phyloP scores from a whole-genome alignment of 805 yeast species.

The Wickerhamiella qilinensis region DNA sequence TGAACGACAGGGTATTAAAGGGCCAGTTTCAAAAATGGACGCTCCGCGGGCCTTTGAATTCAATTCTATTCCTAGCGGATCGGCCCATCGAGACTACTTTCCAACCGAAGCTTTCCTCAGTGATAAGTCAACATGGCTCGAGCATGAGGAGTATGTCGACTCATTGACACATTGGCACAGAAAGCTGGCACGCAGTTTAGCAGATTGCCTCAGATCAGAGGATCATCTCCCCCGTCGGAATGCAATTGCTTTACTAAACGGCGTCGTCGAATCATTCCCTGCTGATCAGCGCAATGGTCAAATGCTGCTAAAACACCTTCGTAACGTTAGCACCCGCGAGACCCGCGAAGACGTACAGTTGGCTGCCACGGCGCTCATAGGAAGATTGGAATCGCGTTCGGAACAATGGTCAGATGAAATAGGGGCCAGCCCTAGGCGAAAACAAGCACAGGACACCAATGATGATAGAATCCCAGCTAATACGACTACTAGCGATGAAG shows the following conservation, averaged over 20 bases:
- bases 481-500: too few species aligned
- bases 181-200: slow-evolving; percentile 29
- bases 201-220: slow-evolving; percentile 24
- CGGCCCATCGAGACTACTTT: too few species aligned
- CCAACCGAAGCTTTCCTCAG: slow-evolving; percentile 11
- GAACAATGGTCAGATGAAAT: too few species aligned
- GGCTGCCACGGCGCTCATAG: slow-evolving; percentile 34
- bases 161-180: neutral
- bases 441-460: too few species aligned
- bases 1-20: too few species aligned
- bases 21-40: too few species aligned
- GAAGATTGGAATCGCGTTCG: too few species aligned
- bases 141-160: slow-evolving; percentile 19
- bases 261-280: slow-evolving; percentile 48
- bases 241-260: slow-evolving; percentile 60
- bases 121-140: too few species aligned
- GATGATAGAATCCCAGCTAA: too few species aligned
- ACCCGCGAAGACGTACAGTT: slow-evolving; percentile 64
- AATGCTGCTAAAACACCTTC: slow-evolving; percentile 30
- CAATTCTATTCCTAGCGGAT: too few species aligned
- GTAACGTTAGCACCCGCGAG: slow-evolving; percentile 35
- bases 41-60: slow-evolving; percentile 12
- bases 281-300: slow-evolving; percentile 14
- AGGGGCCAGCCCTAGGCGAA: too few species aligned
- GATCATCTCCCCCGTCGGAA: slow-evolving; percentile 72